Evolutionary conservation across 2,329 filamentous ascomycete genomes (phyloP).

Genomic region (Fusarium dlaminii): DNA sequence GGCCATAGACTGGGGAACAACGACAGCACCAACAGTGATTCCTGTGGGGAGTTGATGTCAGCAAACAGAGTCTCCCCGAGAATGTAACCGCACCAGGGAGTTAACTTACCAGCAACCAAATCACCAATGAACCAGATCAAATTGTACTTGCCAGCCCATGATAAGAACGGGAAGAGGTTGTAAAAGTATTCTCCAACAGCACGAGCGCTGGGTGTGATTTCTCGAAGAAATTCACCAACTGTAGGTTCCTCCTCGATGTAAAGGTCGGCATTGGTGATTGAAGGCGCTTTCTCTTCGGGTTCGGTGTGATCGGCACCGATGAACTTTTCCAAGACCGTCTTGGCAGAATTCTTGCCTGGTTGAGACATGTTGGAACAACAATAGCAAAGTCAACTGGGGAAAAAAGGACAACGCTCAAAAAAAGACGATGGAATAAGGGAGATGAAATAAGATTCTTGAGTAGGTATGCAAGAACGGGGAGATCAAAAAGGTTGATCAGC

Average conservation of each 20-base stretch:
- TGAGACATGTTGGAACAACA: slow-evolving; percentile 25
- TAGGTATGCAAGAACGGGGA: slow-evolving; percentile 23
- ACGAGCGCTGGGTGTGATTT: slow-evolving; percentile 48
- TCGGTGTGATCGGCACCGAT: slow-evolving; percentile 47
- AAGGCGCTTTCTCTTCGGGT: slow-evolving; percentile 47
- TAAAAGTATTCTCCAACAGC: slow-evolving; percentile 49
- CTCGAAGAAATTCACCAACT: slow-evolving; percentile 52
- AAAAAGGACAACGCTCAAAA: slow-evolving; percentile 6
- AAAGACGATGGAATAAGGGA: not conserved
- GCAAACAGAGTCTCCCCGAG: slow-evolving; percentile 10
- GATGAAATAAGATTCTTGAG: not conserved
- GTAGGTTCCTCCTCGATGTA: slow-evolving; percentile 55
- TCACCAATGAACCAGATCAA: slow-evolving; percentile 58
- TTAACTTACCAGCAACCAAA: slow-evolving; percentile 53
- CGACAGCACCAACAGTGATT: slow-evolving; percentile 61
- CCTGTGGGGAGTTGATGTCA: slow-evolving; percentile 42
- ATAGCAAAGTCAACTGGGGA: not conserved
- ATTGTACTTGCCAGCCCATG: slow-evolving; percentile 63
- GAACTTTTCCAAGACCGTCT: slow-evolving; percentile 44
- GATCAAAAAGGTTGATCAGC: slow-evolving; percentile 16
- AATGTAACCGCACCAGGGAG: not conserved
- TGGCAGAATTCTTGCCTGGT: slow-evolving; percentile 30
- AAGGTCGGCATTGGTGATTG: slow-evolving; percentile 49
- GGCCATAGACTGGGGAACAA: slow-evolving; percentile 65
- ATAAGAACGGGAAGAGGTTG: slow-evolving; percentile 59